These are phyloP conservation scores for Suillus subaureus DNA, from an alignment of 768 basidiomycete genomes.

Conservation along the genomic window DNA sequence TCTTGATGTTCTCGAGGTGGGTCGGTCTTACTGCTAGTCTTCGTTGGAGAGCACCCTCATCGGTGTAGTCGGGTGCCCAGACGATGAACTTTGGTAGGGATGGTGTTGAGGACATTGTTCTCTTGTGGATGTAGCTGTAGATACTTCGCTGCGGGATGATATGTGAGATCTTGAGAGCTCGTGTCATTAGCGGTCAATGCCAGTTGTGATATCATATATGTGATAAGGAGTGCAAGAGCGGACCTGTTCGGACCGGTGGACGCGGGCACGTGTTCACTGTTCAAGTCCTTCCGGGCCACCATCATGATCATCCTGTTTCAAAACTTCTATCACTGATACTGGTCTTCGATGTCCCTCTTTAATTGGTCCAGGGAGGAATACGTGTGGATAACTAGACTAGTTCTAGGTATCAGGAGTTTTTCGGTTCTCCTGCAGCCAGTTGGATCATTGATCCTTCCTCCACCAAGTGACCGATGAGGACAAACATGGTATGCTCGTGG, in stretches of 20 bases:
- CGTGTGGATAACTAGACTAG: not conserved
- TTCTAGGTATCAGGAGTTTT: not conserved
- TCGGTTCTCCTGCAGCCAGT: not conserved
- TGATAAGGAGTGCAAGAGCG: conserved; percentile 3
- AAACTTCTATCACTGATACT: not conserved
- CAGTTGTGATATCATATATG: not conserved
- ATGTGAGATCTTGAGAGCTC: not conserved
- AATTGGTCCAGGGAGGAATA: not conserved
- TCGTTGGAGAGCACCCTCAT: conserved; percentile 52
- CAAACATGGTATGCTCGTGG: not conserved
- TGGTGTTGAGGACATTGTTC: conserved; percentile 21
- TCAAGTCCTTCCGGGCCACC: not conserved
- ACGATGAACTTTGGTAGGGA: conserved; percentile 47
- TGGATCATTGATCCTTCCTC: not conserved
- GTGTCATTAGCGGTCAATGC: not conserved
- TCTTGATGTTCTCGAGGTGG: conserved; percentile 51
- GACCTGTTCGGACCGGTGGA: not conserved
- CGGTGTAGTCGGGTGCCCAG: conserved; percentile 67
- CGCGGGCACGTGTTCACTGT: too few species aligned
- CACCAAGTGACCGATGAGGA: not conserved
- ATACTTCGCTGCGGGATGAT: not conserved
- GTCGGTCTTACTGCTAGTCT: conserved; percentile 52
- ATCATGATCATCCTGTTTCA: not conserved
- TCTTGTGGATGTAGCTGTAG: not conserved
- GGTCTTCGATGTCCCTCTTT: not conserved